phyloP scores from a whole-genome alignment of 2,329 filamentous ascomycete genomes.

The Fusarium hostae region DNA sequence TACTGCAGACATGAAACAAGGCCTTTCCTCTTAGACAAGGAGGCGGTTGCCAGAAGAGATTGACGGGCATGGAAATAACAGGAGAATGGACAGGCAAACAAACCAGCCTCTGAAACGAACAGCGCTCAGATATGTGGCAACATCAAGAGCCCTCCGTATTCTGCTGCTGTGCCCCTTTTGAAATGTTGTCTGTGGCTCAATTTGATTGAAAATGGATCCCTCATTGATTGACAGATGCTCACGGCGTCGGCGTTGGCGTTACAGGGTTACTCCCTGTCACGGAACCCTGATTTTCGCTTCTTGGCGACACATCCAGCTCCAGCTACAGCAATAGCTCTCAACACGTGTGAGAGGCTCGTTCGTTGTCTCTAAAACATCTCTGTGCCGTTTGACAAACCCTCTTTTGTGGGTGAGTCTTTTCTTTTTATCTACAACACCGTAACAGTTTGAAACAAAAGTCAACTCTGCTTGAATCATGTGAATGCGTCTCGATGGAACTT shows the following conservation, averaged over 20 bases:
- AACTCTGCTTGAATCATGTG: constrained; percentile 17
- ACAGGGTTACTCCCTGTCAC: constrained; percentile 14
- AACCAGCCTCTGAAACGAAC: neutral
- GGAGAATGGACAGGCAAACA: neutral
- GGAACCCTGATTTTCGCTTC: constrained; percentile 19
- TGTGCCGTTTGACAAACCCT: neutral
- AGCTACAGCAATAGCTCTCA: constrained; percentile 1
- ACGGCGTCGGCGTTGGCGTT: constrained; percentile 8
- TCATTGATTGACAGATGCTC: constrained; percentile 1
- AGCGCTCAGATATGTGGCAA: neutral
- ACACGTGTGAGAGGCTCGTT: constrained; percentile 17
- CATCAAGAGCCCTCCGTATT: neutral
- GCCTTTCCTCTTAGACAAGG: neutral
- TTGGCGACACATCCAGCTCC: constrained; percentile 6
- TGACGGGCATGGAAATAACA: neutral
- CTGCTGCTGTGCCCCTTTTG: constrained; percentile 10
- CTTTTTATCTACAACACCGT: neutral
- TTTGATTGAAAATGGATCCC: constrained; percentile 26
- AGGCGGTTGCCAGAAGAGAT: no score
- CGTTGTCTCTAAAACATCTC: neutral
- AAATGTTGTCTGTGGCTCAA: neutral
- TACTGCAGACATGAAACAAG: neutral
- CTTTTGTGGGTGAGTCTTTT: neutral
- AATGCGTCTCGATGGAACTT: constrained; percentile 11
- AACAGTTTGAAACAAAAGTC: neutral